Percentiles rank a stretch among this genome's conserved stretches.
Evolutionary conservation across 345 rosid species (phyloP).

Genomic region (Pistacia integerrima): DNA sequence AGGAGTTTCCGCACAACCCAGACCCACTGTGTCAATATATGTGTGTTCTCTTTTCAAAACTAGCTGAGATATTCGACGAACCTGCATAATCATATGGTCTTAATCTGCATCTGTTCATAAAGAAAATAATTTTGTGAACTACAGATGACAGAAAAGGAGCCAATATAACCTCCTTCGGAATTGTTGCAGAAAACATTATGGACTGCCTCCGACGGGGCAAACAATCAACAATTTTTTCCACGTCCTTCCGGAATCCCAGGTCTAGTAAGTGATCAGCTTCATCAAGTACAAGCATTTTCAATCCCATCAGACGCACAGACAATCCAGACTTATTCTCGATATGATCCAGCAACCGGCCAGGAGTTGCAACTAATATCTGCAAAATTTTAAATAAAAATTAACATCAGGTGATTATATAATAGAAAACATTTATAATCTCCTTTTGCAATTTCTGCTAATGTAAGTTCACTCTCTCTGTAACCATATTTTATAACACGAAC

Average conservation of each 20-base stretch:
- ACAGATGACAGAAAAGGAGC: conserved; percentile 12
- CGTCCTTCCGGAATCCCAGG: conserved; percentile 92
- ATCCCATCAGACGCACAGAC: conserved; percentile 79
- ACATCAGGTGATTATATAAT: conserved; percentile 10
- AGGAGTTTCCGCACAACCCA: conserved; percentile 81
- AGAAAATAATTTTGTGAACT: conserved; percentile 1
- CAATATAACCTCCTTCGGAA: conserved; percentile 81
- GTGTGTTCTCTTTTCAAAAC: conserved; percentile 82
- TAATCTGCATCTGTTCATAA: conserved; percentile 12
- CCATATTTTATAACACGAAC: neutral
- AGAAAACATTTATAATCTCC: neutral
- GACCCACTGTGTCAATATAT: conserved; percentile 76
- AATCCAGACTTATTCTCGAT: conserved; percentile 83
- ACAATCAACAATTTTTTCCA: conserved; percentile 88
- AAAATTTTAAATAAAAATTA: conserved; percentile 10
- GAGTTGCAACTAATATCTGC: conserved; percentile 93
- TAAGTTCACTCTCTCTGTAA: neutral
- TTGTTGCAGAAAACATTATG: conserved; percentile 83
- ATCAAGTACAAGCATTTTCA: conserved; percentile 88
- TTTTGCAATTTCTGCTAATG: neutral
- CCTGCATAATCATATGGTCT: conserved; percentile 44
- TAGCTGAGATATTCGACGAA: conserved; percentile 91
- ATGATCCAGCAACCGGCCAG: conserved; percentile 94
- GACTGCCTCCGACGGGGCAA: conserved; percentile 89
- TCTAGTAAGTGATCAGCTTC: conserved; percentile 95